A percentile compares a stretch with the other conserved stretches of the same genome.
phyloP scores from a whole-genome alignment of 192 early-diverging fungal species.

The Backusella morwellensis region DNA sequence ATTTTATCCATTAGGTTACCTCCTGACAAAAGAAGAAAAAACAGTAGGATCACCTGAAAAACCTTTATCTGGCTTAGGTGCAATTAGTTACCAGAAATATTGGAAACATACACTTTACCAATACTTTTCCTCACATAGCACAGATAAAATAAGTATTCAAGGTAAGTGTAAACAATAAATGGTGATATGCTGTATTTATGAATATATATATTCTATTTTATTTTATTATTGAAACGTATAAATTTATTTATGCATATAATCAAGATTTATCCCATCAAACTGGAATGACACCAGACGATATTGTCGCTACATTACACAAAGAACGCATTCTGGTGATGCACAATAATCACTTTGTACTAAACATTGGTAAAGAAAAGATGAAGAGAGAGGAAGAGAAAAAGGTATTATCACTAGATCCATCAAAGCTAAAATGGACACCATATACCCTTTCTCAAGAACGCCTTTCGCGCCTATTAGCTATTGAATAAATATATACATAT shows the following conservation, averaged over 20 bases:
- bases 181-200: background rate
- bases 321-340: constrained; percentile 41
- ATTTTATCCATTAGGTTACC: constrained; percentile 57
- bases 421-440: background rate
- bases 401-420: background rate
- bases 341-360: background rate
- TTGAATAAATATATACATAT: background rate
- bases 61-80: constrained; percentile 86
- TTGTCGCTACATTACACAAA: constrained; percentile 73
- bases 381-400: background rate
- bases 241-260: background rate
- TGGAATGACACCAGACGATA: constrained; percentile 84
- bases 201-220: background rate
- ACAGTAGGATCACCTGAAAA: constrained; percentile 87
- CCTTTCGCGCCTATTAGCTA: background rate
- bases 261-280: constrained; percentile 67
- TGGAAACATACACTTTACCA: constrained; percentile 80
- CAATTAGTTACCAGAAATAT: constrained; percentile 84
- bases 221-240: too few species aligned
- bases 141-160: constrained; percentile 51
- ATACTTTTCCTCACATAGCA: constrained; percentile 50
- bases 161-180: constrained; percentile 18
- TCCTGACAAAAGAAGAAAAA: constrained; percentile 73
- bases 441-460: constrained; percentile 3
- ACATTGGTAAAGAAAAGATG: background rate